phyloP scores from a whole-genome alignment of 179 eudicot species.

The Beta lomatogona region DNA sequence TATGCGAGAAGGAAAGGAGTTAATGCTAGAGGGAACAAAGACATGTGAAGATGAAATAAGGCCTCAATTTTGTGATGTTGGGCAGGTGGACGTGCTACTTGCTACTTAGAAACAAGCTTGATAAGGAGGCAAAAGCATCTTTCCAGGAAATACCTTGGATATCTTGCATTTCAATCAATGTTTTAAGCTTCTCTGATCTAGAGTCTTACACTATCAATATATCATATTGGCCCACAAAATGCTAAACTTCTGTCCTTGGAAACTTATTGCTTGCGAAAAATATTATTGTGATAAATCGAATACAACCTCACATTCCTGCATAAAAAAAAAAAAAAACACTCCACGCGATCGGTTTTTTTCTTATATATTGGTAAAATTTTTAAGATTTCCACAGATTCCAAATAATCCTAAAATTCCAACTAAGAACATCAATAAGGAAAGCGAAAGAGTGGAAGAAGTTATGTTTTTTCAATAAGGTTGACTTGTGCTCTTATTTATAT shows the following conservation, averaged over 20 bases:
- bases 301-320: too few species aligned
- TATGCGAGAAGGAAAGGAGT: not conserved
- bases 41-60: slow-evolving; percentile 34
- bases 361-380: too few species aligned
- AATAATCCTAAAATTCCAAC: too few species aligned
- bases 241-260: too few species aligned
- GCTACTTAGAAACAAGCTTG: slow-evolving; percentile 25
- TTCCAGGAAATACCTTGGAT: slow-evolving; percentile 22
- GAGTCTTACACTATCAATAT: not conserved
- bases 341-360: too few species aligned
- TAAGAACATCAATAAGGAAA: too few species aligned
- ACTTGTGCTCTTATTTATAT: too few species aligned
- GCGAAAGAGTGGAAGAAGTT: too few species aligned
- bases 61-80: slow-evolving; percentile 26
- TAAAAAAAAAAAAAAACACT: too few species aligned
- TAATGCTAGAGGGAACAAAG: slow-evolving; percentile 12
- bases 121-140: slow-evolving; percentile 24
- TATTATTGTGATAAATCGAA: too few species aligned
- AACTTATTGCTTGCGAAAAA: too few species aligned
- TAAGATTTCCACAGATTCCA: slow-evolving; percentile 33
- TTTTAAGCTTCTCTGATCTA: not conserved
- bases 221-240: not conserved
- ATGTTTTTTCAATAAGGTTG: too few species aligned
- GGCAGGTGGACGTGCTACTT: slow-evolving; percentile 16
- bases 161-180: slow-evolving; percentile 28